A percentile compares a stretch with the other conserved stretches of the same genome.
phyloP scores from a whole-genome alignment of 202 grass and related monocot species.

The Saccharum hybrid region DNA sequence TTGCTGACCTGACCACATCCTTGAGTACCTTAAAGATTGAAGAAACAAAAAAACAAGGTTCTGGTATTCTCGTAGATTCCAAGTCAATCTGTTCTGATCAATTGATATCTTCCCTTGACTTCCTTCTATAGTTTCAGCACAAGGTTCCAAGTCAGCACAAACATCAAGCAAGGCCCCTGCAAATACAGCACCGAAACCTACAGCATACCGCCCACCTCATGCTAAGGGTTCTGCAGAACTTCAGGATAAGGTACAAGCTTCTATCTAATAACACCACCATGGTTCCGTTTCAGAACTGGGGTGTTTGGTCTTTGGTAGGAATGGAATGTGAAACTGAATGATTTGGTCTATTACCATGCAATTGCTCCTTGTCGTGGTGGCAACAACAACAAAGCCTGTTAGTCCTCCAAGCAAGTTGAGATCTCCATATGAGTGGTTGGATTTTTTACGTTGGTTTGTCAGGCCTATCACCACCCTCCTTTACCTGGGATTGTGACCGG shows the following conservation, averaged over 20 bases:
- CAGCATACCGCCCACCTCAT: constrained; percentile 85
- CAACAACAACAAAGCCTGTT: not conserved
- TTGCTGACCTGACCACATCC: constrained; percentile 69
- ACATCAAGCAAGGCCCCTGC: constrained; percentile 61
- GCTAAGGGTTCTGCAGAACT: constrained; percentile 70
- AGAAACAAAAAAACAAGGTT: constrained; percentile 82
- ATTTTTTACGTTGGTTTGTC: not conserved
- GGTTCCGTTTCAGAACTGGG: constrained; percentile 15
- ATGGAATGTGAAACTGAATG: not conserved
- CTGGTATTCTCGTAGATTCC: constrained; percentile 39
- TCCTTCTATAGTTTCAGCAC: constrained; percentile 53
- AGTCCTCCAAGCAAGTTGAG: not conserved
- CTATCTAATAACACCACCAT: constrained; percentile 16
- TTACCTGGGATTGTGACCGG: not conserved
- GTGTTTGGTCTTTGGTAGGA: no score
- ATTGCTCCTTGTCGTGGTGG: not conserved
- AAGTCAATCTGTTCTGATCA: constrained; percentile 44
- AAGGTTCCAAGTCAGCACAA: constrained; percentile 75
- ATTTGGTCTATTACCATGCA: constrained; percentile 8
- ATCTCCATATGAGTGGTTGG: not conserved
- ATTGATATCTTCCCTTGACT: constrained; percentile 46
- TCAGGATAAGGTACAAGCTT: constrained; percentile 72
- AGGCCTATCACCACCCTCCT: not conserved
- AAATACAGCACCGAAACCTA: constrained; percentile 55
- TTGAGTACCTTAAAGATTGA: constrained; percentile 77